A percentile compares a stretch with the other conserved stretches of the same genome.
These are phyloP conservation scores for Endoconidiophora laricicola DNA, from an alignment of 2,329 filamentous ascomycete species.

Conservation along the genomic window DNA sequence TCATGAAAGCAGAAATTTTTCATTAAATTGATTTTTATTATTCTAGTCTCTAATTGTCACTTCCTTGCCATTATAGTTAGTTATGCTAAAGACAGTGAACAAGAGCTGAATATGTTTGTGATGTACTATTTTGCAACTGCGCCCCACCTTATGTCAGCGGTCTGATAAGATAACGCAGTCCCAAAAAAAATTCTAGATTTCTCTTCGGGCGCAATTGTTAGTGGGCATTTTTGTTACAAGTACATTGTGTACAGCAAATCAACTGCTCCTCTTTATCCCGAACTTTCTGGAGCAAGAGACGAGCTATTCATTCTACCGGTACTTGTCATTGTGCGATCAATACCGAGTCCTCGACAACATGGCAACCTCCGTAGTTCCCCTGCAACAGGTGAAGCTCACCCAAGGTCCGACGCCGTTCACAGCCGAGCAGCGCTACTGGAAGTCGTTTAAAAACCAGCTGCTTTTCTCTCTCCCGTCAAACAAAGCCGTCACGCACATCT, in stretches of 20 bases:
- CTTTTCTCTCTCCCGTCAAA: slow-evolving; percentile 81
- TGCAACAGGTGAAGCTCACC: slow-evolving; percentile 68
- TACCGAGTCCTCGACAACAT: slow-evolving; percentile 29
- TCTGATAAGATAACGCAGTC: slow-evolving; percentile 7
- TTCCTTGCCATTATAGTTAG: too few relatives aligned
- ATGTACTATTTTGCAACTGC: not conserved
- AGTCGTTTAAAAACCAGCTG: slow-evolving; percentile 79
- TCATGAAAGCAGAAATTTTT: too few relatives aligned
- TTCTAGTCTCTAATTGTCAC: too few relatives aligned
- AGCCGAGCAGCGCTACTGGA: slow-evolving; percentile 92
- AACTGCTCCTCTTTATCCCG: not conserved
- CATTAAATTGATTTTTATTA: too few relatives aligned
- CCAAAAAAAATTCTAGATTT: slow-evolving; percentile 2
- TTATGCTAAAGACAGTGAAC: too few relatives aligned
- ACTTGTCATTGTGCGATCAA: not conserved
- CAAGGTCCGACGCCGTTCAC: slow-evolving; percentile 69
- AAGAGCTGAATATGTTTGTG: too few relatives aligned
- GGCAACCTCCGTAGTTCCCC: slow-evolving; percentile 71
- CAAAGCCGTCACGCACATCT: slow-evolving; percentile 81
- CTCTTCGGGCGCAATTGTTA: not conserved
- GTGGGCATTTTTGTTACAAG: not conserved
- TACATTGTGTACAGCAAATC: not conserved
- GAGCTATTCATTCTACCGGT: not conserved
- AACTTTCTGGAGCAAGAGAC: not conserved
- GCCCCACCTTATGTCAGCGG: slow-evolving; percentile 5